Conservation (phyloP, 768 basidiomycete species). For the Coprinopsis sp. region DNA sequence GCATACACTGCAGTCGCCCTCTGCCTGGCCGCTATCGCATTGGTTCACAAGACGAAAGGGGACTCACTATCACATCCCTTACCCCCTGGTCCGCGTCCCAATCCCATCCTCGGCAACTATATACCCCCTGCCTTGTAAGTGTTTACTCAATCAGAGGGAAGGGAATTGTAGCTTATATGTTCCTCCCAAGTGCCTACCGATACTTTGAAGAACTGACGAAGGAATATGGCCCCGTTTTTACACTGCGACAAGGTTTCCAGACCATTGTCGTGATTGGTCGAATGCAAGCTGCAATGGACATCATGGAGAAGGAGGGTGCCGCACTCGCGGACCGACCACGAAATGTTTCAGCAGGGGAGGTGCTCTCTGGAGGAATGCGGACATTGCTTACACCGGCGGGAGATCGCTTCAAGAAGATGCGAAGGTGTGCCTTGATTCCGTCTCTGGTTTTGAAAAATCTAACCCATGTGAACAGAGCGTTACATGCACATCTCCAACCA, state of each 20-base stretch:
- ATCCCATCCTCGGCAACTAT: constrained; percentile 36
- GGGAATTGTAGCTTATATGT: no score
- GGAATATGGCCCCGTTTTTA: constrained; percentile 58
- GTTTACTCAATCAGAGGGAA: no score
- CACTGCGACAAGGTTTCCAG: constrained; percentile 45
- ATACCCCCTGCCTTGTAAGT: constrained; percentile 40
- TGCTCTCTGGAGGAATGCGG: constrained; percentile 54
- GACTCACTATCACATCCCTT: constrained; percentile 23
- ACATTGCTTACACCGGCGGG: constrained; percentile 52
- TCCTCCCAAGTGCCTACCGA: constrained; percentile 35
- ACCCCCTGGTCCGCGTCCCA: constrained; percentile 41
- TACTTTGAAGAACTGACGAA: constrained; percentile 57
- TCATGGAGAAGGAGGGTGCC: constrained; percentile 66
- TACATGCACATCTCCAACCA: constrained; percentile 56
- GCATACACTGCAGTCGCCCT: constrained; percentile 25
- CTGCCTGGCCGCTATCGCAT: constrained; percentile 23
- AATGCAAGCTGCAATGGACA: constrained; percentile 54
- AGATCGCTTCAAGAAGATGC: constrained; percentile 57
- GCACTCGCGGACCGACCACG: constrained; percentile 50
- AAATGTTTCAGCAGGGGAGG: constrained; percentile 55
- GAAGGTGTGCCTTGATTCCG: constrained; percentile 34
- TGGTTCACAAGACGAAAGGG: constrained; percentile 24
- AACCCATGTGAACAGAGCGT: constrained; percentile 33
- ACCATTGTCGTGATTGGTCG: constrained; percentile 45
- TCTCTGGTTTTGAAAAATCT: not conserved